These are phyloP conservation scores for Mycena vulgaris DNA, from an alignment of 768 basidiomycete genomes.

Conservation along the genomic window DNA sequence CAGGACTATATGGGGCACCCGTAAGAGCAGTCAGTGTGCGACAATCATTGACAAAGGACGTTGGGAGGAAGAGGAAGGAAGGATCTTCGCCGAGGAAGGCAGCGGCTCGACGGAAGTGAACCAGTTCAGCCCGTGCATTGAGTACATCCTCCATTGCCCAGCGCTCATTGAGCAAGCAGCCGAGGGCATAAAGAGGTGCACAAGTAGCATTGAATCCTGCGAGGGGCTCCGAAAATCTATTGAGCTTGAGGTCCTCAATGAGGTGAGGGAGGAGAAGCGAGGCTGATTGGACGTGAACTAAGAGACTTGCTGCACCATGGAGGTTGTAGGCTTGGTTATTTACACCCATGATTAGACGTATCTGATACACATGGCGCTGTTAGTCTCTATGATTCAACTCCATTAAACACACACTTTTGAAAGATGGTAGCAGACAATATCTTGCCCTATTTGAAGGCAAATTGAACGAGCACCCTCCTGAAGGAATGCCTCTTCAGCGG, in stretches of 20 bases:
- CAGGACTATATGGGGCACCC: neutral
- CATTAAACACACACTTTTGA: neutral
- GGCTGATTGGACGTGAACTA: neutral
- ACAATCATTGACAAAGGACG: constrained; percentile 14
- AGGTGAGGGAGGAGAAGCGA: neutral
- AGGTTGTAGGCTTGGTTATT: constrained; percentile 14
- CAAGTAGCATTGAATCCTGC: constrained; percentile 1
- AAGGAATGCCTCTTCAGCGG: neutral
- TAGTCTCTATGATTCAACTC: neutral
- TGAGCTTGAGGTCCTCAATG: constrained; percentile 1
- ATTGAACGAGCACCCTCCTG: neutral
- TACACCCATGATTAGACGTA: neutral
- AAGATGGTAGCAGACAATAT: neutral
- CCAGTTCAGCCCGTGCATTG: constrained; percentile 13
- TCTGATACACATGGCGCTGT: neutral
- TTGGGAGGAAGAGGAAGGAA: constrained; percentile 1
- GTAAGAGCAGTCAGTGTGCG: neutral
- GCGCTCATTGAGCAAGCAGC: constrained; percentile 11
- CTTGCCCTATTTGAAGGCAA: neutral
- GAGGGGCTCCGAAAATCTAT: neutral
- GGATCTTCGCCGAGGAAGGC: neutral
- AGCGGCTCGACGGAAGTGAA: neutral
- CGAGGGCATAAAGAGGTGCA: neutral
- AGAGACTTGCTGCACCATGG: neutral
- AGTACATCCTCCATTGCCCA: constrained; percentile 16